Evolutionary conservation across 2,329 filamentous ascomycete genomes (phyloP), one percentile per base, ranked within the genome.

Genomic region (Colletotrichum horii): DNA sequence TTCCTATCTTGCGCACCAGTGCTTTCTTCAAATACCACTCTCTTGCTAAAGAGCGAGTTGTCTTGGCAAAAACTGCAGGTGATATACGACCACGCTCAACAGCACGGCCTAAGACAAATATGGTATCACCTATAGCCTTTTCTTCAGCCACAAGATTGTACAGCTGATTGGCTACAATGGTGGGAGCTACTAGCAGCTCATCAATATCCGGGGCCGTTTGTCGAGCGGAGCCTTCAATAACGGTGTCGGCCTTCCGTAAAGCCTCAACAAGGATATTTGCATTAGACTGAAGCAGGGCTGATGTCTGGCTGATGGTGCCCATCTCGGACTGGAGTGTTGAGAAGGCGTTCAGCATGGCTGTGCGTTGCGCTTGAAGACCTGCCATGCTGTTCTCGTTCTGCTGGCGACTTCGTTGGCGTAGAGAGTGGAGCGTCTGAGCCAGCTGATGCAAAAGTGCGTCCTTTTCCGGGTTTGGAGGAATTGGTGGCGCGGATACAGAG

Each of bases 401-500:
- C 30, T 90, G 85, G 62, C 94, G 90, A 69, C 92, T 93, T 64
- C 90, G 90, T 76, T 93, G 91, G 19, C 96, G 92, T 77, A 94
- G 93, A 52, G 91, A 87, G 70, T 92, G 88, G 4, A 98, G 87
- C 0, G 93, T 91, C 71, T 90, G 88, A 43, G 93, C 95, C 34
- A 98, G 90, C 60, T 96, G 94, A 69, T 91, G 90, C 4, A 98
- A 89, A 19, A 98, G 91, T 24, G 94, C 93, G 83, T 98, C 96
- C 83, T 98, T 98, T 84, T 98, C 95, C 1, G 97, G 97, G 80
- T 99, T 99, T 0, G 96, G 96, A 0, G 97, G 96, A 36, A 98
- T 95, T 0, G 96, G 96, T 1, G 97, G 96, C 1, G 95, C 92
- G 8, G 93, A 89, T 9, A 92, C 82, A 26, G 89, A 86, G 1